Conservation (phyloP, 2,329 filamentous ascomycete genomes). For the Sclerotiophoma versabilis region DNA sequence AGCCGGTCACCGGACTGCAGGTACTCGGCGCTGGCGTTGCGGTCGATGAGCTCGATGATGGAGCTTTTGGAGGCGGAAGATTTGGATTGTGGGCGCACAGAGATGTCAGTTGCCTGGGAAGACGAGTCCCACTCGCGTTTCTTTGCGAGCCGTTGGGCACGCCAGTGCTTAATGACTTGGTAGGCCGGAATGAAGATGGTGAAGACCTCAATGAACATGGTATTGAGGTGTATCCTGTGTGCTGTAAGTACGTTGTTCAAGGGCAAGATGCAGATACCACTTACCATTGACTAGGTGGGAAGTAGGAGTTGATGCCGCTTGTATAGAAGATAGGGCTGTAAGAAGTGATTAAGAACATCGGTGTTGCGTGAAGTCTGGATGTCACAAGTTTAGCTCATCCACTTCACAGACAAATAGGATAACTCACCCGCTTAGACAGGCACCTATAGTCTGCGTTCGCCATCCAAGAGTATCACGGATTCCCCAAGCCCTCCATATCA, state of each 20-base stretch:
- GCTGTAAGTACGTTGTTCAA: background rate
- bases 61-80: constrained; percentile 6
- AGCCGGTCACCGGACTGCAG: constrained; percentile 13
- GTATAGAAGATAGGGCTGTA: constrained; percentile 23
- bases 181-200: constrained; percentile 26
- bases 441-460: constrained; percentile 28
- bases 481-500: constrained; percentile 23
- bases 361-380: constrained; percentile 25
- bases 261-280: background rate
- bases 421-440: constrained; percentile 25
- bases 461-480: constrained; percentile 27
- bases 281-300: constrained; percentile 27
- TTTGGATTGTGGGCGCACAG: background rate
- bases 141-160: background rate
- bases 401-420: background rate
- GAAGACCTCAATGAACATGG: constrained; percentile 27
- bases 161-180: constrained; percentile 22
- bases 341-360: constrained; percentile 28
- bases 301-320: constrained; percentile 22
- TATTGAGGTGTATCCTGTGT: constrained; percentile 26
- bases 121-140: constrained; percentile 3
- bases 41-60: constrained; percentile 15
- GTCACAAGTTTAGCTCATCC: background rate
- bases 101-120: constrained; percentile 3
- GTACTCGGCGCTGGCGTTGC: background rate